phyloP scores from a whole-genome alignment of 139 green algal genomes.

The Yamagishiella unicocca region DNA sequence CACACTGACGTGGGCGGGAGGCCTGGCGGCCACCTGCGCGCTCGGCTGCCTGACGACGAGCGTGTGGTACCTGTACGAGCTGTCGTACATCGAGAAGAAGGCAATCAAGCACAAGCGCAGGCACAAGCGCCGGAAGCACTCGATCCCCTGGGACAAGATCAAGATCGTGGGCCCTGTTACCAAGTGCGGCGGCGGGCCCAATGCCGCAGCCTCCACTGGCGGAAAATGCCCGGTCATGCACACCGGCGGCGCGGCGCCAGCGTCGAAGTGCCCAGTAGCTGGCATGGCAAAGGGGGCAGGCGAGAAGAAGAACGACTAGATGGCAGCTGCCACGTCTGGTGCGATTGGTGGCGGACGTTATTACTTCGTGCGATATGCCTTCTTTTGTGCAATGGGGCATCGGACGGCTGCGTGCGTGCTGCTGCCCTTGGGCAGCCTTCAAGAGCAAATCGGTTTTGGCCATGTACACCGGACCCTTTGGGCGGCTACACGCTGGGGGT shows the following conservation, averaged over 20 bases:
- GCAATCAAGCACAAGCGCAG: slow-evolving; percentile 69
- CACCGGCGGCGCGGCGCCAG: background rate
- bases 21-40: background rate
- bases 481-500: too few relatives aligned
- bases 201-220: background rate
- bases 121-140: slow-evolving; percentile 60
- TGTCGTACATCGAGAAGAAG: slow-evolving; percentile 70
- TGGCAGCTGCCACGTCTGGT: too few relatives aligned
- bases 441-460: too few relatives aligned
- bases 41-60: background rate
- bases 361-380: too few relatives aligned
- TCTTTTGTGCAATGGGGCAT: too few relatives aligned
- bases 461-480: too few relatives aligned
- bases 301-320: slow-evolving; percentile 25
- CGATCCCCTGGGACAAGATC: slow-evolving; percentile 76
- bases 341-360: too few relatives aligned
- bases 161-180: slow-evolving; percentile 59
- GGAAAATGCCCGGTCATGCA: slow-evolving; percentile 25
- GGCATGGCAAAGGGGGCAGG: background rate
- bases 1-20: slow-evolving; percentile 29
- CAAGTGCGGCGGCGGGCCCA: slow-evolving; percentile 33
- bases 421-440: too few relatives aligned
- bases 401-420: too few relatives aligned
- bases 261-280: slow-evolving; percentile 31
- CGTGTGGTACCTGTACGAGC: slow-evolving; percentile 60